Base-by-base conservation (phyloP, 2,329 filamentous ascomycete species). In the Hymenoscyphus fructigenus region DNA sequence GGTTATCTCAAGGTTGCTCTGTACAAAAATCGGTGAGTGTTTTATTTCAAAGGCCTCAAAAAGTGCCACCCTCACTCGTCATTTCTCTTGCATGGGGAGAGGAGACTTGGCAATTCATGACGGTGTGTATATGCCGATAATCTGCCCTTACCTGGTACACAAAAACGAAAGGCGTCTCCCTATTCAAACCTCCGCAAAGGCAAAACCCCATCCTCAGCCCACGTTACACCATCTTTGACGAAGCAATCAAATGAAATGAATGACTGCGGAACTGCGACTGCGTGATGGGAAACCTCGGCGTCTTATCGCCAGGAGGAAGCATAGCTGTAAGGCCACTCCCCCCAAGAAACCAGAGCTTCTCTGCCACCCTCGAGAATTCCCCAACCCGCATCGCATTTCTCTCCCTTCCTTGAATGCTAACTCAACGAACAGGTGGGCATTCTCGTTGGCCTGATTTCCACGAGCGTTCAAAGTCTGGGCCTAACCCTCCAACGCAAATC, bases 401-500 rank as follows among this genome's bases (percentile, higher is more conserved):
- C 26, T 23, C 28, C 38, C 61, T 41, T 63, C 56, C 66, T 26
- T 62, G 34, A 36, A 36, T 36, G 34, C 34, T 36, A 36, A 36
- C 34, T 36, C 14, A 10, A 36, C 3, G 14, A 36, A 36, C 75
- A 96, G 92, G 85, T 98, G 75, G 95, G 95, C 75, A 93, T 99
- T 76, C 79, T 97, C 69, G 94, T 97, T 76, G 95, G 95, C 72
- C 85, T 99, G 69, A 78, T 97, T 72, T 98, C 94, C 65, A 97
- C 95, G 66, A 95, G 93, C 77, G 87, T 98, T 28, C 95, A 99
- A 78, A 97, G 93, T 77, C 83, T 99, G 73, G 95, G 95, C 70
- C 85, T 99, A 69, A 99, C 95, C 36, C 85, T 99, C 29, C 95
- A 99, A 80, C 92, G 95, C 77, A 98, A 99, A 80, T 98, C 95